Conservation (phyloP, 768 basidiomycete species). For the Butyriboletus loyo region DNA sequence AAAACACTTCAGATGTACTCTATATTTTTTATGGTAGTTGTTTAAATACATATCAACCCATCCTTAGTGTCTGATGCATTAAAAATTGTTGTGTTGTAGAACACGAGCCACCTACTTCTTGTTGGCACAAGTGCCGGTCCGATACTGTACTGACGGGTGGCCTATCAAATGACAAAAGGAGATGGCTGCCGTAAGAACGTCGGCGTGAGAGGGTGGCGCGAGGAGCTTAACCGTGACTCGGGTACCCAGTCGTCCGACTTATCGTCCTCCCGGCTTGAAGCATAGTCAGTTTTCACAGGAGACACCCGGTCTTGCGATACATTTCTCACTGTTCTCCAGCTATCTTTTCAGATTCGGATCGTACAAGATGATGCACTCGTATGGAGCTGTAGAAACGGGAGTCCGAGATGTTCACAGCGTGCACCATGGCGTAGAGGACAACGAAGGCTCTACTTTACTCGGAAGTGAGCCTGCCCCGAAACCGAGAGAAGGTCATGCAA, state of each 20-base stretch:
- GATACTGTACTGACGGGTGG: too few relatives aligned
- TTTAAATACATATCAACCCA: too few relatives aligned
- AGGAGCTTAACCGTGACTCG: too few relatives aligned
- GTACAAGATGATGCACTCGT: conserved; percentile 68
- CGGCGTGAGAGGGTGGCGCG: neutral
- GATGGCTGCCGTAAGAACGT: neutral
- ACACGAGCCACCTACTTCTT: too few relatives aligned
- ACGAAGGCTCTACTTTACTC: conserved; percentile 62
- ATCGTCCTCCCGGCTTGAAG: neutral
- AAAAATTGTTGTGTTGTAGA: too few relatives aligned
- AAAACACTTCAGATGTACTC: too few relatives aligned
- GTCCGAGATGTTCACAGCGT: conserved; percentile 22
- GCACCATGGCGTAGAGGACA: conserved; percentile 20
- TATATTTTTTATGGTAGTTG: too few relatives aligned
- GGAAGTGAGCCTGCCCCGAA: conserved; percentile 34
- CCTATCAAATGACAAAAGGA: neutral
- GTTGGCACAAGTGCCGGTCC: too few relatives aligned
- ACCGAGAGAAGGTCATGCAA: conserved; percentile 63
- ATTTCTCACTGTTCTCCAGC: neutral
- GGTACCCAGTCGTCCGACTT: neutral
- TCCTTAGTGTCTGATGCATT: too few relatives aligned
- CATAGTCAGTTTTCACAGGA: neutral
- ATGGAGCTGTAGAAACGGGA: conserved; percentile 51
- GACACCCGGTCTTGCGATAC: neutral
- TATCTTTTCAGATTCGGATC: conserved; percentile 11